Evolutionary conservation across 129 eudicot genomes (phyloP).

Genomic region (Kitagawia praeruptora): DNA sequence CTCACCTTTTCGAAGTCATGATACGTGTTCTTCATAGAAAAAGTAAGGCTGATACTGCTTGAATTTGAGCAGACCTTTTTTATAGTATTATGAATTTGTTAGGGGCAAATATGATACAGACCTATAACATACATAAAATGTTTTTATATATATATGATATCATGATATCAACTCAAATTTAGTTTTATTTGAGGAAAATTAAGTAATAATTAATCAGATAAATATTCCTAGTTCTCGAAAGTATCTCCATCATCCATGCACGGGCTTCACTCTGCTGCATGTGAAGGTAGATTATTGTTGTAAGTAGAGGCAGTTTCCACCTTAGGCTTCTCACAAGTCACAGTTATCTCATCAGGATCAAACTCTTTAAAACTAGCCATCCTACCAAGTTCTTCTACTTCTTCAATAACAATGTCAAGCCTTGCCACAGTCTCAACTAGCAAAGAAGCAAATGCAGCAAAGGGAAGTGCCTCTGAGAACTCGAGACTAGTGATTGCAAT

Average conservation of each 20-base stretch:
- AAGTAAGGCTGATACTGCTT: not conserved
- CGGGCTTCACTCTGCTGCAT: not conserved
- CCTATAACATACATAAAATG: not conserved
- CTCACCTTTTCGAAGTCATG: not conserved
- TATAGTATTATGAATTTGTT: not conserved
- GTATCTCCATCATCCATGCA: conserved; percentile 2
- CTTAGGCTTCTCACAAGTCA: conserved; percentile 21
- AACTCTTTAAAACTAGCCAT: conserved; percentile 67
- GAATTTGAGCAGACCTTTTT: not conserved
- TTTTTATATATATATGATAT: not conserved
- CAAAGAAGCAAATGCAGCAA: conserved; percentile 90
- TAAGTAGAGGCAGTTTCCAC: not conserved
- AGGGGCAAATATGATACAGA: not conserved
- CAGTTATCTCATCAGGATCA: conserved; percentile 20
- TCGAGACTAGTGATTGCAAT: conserved; percentile 67
- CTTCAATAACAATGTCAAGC: conserved; percentile 79
- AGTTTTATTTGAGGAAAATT: not conserved
- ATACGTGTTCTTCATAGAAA: not conserved
- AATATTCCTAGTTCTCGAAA: not conserved
- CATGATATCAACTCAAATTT: not conserved
- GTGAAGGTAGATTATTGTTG: not conserved
- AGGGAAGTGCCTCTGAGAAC: conserved; percentile 92
- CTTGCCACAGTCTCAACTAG: conserved; percentile 85
- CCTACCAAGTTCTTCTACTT: conserved; percentile 83
- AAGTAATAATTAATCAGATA: not conserved